Evolutionary conservation across 352 stramenopile genomes (phyloP).

Genomic region (Saprolegnia parasitica): DNA sequence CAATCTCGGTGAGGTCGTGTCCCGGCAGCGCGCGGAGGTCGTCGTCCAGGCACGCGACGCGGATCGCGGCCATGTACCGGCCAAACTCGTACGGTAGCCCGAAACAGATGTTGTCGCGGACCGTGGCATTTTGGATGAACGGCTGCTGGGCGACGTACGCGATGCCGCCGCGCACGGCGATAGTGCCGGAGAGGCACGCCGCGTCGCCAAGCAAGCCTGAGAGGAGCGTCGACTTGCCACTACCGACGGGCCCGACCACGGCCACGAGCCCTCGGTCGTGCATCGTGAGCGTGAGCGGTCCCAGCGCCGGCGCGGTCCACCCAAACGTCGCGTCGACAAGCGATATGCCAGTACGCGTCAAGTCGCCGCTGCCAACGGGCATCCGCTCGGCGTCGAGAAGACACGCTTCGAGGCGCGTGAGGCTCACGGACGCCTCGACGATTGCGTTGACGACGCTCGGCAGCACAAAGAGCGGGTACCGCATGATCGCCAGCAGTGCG

Average conservation of each 20-base stretch:
- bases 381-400: conserved; percentile 61
- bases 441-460: conserved; percentile 93
- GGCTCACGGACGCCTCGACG: conserved; percentile 82
- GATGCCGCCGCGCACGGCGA: not conserved
- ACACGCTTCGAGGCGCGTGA: conserved; percentile 55
- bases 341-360: conserved; percentile 47
- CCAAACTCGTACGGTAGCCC: conserved; percentile 38
- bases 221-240: conserved; percentile 92
- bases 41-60: conserved; percentile 12
- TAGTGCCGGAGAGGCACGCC: conserved; percentile 42
- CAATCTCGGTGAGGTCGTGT: conserved; percentile 21
- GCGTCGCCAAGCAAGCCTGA: conserved; percentile 70
- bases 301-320: conserved; percentile 38
- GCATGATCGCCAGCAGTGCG: conserved; percentile 94
- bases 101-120: conserved; percentile 90
- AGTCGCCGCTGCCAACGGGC: conserved; percentile 53
- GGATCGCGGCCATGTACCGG: conserved; percentile 31
- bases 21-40: conserved; percentile 30
- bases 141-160: conserved; percentile 27
- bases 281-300: conserved; percentile 77
- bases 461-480: conserved; percentile 96
- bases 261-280: conserved; percentile 84
- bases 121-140: conserved; percentile 89
- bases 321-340: conserved; percentile 54
- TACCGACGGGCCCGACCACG: conserved; percentile 91